phyloP scores from a whole-genome alignment of 305 asterid species.

The Andrographis paniculata region DNA sequence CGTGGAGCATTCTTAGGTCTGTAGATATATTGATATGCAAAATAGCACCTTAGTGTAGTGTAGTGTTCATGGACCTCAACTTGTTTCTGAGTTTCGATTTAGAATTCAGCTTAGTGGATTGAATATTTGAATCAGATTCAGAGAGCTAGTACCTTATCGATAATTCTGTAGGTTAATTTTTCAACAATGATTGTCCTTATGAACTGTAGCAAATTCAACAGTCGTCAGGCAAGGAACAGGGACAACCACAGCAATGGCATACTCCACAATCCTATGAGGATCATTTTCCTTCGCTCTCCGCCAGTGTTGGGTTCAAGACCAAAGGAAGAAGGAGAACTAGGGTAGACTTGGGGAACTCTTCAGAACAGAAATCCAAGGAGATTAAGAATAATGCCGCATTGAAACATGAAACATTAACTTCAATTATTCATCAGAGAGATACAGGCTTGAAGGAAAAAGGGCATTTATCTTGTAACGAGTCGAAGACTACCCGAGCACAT shows the following conservation, averaged over 20 bases:
- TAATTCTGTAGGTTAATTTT: background rate
- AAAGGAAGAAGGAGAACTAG: conserved; percentile 24
- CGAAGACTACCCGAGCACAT: conserved; percentile 1
- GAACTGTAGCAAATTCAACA: conserved; percentile 9
- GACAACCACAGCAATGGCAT: background rate
- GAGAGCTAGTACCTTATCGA: background rate
- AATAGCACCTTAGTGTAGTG: no score
- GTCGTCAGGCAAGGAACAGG: conserved; percentile 14
- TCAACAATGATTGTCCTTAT: conserved; percentile 9
- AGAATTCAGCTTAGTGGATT: no score
- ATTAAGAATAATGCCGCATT: background rate
- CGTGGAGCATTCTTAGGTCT: background rate
- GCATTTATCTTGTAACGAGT: conserved; percentile 3
- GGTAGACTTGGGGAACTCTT: conserved; percentile 18
- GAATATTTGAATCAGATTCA: background rate
- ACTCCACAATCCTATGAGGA: conserved; percentile 10
- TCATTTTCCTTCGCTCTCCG: conserved; percentile 26
- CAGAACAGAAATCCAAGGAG: conserved; percentile 13
- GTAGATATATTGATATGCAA: no score
- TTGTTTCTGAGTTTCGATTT: no score
- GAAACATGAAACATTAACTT: conserved; percentile 8
- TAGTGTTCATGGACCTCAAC: no score
- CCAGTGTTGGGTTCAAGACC: background rate
- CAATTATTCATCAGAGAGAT: conserved; percentile 3
- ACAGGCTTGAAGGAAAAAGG: conserved; percentile 26